A percentile compares a stretch with the other conserved stretches of the same genome.
Conservation (phyloP, 495 filamentous ascomycete genomes). For the Glutinoglossum americanum region DNA sequence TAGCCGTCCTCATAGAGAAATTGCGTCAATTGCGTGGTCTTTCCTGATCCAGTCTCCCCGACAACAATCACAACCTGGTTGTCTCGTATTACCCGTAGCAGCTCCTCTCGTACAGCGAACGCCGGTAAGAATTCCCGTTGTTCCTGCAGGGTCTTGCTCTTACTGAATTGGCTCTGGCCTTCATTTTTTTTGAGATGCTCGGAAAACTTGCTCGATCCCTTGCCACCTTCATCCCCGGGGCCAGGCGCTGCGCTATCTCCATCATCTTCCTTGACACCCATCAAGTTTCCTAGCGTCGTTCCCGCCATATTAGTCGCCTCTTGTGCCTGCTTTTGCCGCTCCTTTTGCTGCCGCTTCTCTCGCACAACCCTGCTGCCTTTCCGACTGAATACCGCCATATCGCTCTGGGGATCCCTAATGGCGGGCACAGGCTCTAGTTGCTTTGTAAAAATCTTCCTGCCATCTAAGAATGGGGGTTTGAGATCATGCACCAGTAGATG, state of each 20-base stretch:
- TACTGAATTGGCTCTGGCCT: slow-evolving; percentile 79
- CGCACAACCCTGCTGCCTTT: slow-evolving; percentile 89
- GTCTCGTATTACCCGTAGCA: slow-evolving; percentile 84
- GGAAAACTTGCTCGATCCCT: slow-evolving; percentile 62
- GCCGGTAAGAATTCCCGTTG: slow-evolving; percentile 89
- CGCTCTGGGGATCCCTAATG: slow-evolving; percentile 83
- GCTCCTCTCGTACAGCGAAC: slow-evolving; percentile 89
- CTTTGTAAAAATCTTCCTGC: slow-evolving; percentile 87
- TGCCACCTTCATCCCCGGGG: slow-evolving; percentile 48
- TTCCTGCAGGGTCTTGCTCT: slow-evolving; percentile 75
- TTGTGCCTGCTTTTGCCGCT: slow-evolving; percentile 86
- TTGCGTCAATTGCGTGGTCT: slow-evolving; percentile 91
- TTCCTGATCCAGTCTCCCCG: slow-evolving; percentile 89
- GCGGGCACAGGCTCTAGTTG: slow-evolving; percentile 91
- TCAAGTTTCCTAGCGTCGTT: slow-evolving; percentile 78
- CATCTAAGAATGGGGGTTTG: slow-evolving; percentile 87
- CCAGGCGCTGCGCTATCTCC: slow-evolving; percentile 67
- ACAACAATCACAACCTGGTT: slow-evolving; percentile 96
- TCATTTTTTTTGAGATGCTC: slow-evolving; percentile 75
- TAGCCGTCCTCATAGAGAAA: slow-evolving; percentile 92
- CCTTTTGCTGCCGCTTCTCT: slow-evolving; percentile 75
- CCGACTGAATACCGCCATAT: slow-evolving; percentile 95
- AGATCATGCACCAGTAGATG: slow-evolving; percentile 90
- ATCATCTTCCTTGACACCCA: slow-evolving; percentile 89
- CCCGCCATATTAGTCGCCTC: slow-evolving; percentile 87